These are phyloP conservation scores for Ciborinia camelliae DNA, from an alignment of 2,329 filamentous ascomycete species.

Conservation along the genomic window DNA sequence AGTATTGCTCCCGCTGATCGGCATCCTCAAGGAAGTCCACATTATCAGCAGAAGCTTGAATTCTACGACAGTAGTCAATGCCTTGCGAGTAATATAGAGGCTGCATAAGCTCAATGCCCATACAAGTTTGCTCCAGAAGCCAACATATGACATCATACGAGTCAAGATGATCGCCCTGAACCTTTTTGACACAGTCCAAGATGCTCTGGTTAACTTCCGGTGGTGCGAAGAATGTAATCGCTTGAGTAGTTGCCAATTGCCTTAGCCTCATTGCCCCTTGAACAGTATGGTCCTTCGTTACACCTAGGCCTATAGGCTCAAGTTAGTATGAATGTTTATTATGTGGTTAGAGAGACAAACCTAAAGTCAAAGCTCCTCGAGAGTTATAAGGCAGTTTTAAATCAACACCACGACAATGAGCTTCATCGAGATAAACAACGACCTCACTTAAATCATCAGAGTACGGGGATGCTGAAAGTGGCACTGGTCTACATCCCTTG, in stretches of 20 bases:
- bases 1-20: conserved; percentile 41
- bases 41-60: conserved; percentile 47
- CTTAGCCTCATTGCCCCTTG: conserved; percentile 65
- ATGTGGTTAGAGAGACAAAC: too few species aligned
- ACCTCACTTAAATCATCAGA: conserved; percentile 27
- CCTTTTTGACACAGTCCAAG: conserved; percentile 43
- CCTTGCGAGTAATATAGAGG: conserved; percentile 59
- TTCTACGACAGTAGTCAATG: conserved; percentile 55
- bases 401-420: conserved; percentile 33
- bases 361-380: conserved; percentile 29
- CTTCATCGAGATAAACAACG: conserved; percentile 33
- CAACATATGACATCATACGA: conserved; percentile 53
- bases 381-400: conserved; percentile 26
- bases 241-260: conserved; percentile 47
- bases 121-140: conserved; percentile 63
- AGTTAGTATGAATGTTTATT: too few species aligned
- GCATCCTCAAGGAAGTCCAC: conserved; percentile 41
- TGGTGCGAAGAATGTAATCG: conserved; percentile 34
- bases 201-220: conserved; percentile 48
- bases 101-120: conserved; percentile 55
- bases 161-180: conserved; percentile 5
- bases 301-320: conserved; percentile 16
- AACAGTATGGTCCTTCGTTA: conserved; percentile 49
- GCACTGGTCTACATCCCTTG: conserved; percentile 23
- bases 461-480: conserved; percentile 28